phyloP scores from a whole-genome alignment of 176 grass and related monocot species.

The Aegilops bicornis region DNA sequence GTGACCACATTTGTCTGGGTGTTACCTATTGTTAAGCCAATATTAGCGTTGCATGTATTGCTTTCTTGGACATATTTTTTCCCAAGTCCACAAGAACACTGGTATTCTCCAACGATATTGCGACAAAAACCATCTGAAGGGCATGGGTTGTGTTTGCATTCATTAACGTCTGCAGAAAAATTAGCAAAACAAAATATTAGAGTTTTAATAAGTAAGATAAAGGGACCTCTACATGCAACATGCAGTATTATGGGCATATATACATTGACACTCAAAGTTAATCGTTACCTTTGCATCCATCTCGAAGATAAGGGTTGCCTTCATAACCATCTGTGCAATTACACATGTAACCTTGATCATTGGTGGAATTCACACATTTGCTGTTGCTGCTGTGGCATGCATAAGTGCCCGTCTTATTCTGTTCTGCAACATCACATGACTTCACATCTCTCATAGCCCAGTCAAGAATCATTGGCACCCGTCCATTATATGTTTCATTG shows the following conservation, averaged over 20 bases:
- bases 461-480: neutral
- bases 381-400: conserved; percentile 1
- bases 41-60: conserved; percentile 8
- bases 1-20: neutral
- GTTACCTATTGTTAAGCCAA: conserved; percentile 14
- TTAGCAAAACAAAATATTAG: neutral
- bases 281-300: conserved; percentile 23
- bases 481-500: neutral
- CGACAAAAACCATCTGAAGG: conserved; percentile 1
- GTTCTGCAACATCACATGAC: neutral
- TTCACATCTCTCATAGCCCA: neutral
- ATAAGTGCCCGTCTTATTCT: conserved; percentile 1
- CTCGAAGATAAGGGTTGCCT: conserved; percentile 33
- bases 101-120: neutral
- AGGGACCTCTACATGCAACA: neutral
- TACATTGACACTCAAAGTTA: neutral
- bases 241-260: neutral
- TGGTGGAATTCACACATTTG: neutral
- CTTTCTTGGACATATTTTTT: neutral
- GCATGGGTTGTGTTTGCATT: conserved; percentile 24
- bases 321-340: conserved; percentile 6
- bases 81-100: conserved; percentile 27
- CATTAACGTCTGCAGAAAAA: conserved; percentile 4
- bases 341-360: conserved; percentile 9
- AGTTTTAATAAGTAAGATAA: neutral